A percentile compares a stretch with the other conserved stretches of the same genome.
phyloP scores from a whole-genome alignment of 805 yeast genomes.

The Wickerhamomyces ciferrii region DNA sequence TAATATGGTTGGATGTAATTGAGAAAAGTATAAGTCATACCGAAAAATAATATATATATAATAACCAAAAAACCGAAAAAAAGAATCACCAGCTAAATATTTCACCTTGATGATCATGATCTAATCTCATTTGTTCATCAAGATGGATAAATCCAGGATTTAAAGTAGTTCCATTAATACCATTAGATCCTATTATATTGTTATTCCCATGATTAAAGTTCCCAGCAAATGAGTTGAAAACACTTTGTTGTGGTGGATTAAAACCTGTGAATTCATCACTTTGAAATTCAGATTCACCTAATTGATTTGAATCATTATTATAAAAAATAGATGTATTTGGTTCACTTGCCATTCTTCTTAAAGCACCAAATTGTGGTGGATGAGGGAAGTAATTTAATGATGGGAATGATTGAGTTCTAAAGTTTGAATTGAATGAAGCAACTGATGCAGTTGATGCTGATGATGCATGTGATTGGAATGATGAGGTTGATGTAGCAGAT shows the following conservation, averaged over 20 bases:
- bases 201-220: background rate
- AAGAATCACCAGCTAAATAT: constrained; percentile 4
- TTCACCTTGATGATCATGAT: constrained; percentile 7
- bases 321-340: constrained; percentile 1
- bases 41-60: too few species aligned
- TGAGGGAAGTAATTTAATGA: constrained; percentile 8
- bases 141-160: constrained; percentile 15
- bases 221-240: background rate
- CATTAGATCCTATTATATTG: constrained; percentile 1
- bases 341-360: constrained; percentile 5
- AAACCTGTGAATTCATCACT: background rate
- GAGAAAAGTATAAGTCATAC: too few species aligned
- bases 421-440: background rate
- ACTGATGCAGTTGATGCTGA: constrained; percentile 6
- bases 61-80: too few species aligned
- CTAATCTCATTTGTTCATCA: constrained; percentile 8
- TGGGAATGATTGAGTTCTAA: constrained; percentile 6
- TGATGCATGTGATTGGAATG: constrained; percentile 3
- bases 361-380: background rate
- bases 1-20: too few species aligned
- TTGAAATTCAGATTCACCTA: background rate
- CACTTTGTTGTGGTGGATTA: background rate
- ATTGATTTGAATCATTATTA: background rate
- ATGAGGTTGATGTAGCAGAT: constrained; percentile 6
- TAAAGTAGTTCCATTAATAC: constrained; percentile 3